Percentiles rank a stretch among this genome's conserved stretches.
phyloP scores from a whole-genome alignment of 1,139 yeast genomes.

The Blastobotrys illinoisensis region DNA sequence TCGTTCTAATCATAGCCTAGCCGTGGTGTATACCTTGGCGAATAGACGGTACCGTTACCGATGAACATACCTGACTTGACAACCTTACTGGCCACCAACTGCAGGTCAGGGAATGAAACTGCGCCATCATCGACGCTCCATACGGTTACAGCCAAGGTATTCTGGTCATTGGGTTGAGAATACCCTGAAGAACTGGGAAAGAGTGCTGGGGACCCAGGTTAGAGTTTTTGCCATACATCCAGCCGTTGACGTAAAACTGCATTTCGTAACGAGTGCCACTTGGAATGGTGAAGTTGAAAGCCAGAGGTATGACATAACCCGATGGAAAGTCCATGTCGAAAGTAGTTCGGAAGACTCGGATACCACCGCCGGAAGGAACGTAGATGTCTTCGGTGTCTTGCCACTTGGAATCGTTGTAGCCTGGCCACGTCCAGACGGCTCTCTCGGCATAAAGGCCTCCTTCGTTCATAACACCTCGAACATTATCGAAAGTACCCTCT shows the following conservation, averaged over 20 bases:
- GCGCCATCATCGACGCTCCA: not conserved
- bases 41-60: not conserved
- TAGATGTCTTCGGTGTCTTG: not conserved
- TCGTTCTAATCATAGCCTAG: not conserved
- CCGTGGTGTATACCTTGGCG: not conserved
- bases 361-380: too few relatives aligned
- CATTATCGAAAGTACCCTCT: not conserved
- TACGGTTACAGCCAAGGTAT: not conserved
- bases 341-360: too few relatives aligned
- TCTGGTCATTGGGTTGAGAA: not conserved
- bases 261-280: too few relatives aligned
- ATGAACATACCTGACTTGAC: not conserved
- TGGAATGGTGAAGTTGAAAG: too few relatives aligned
- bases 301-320: too few relatives aligned
- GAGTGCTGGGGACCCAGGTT: too few relatives aligned
- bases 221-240: too few relatives aligned
- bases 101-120: not conserved
- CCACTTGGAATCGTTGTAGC: not conserved
- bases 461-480: not conserved
- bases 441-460: not conserved
- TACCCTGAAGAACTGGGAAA: too few relatives aligned
- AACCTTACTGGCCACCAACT: not conserved
- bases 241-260: too few relatives aligned
- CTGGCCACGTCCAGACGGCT: not conserved
- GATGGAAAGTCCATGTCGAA: too few relatives aligned